A percentile compares a stretch with the other conserved stretches of the same genome.
phyloP scores from a whole-genome alignment of 345 rosid species.

The Lumnitzera racemosa region DNA sequence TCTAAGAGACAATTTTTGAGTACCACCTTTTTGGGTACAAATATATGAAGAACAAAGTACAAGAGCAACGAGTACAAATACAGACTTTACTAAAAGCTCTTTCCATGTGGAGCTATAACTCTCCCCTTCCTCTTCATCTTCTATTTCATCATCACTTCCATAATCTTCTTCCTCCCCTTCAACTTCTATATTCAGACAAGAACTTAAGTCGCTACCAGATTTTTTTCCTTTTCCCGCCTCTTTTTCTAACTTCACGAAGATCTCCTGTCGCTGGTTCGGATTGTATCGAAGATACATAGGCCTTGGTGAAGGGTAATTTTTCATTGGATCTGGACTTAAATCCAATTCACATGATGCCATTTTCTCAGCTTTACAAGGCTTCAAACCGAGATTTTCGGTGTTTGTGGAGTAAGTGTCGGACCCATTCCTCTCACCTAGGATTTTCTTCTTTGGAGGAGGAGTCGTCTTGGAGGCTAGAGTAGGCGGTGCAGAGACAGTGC shows the following conservation, averaged over 20 bases:
- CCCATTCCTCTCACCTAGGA: conserved; percentile 34
- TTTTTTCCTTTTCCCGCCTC: conserved; percentile 9
- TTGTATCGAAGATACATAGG: conserved; percentile 36
- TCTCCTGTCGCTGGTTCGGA: conserved; percentile 31
- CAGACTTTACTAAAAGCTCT: conserved; percentile 11
- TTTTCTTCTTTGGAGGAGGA: conserved; percentile 20
- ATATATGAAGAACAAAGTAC: conserved; percentile 21
- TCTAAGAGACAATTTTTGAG: too few species aligned
- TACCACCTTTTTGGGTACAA: conserved; percentile 8
- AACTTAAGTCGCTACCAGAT: conserved; percentile 7
- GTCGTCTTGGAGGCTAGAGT: not conserved
- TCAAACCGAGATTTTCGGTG: not conserved
- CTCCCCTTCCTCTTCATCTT: conserved; percentile 16
- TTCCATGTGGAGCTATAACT: conserved; percentile 21
- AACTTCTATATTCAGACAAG: not conserved
- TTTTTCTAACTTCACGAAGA: conserved; percentile 16
- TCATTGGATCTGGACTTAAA: conserved; percentile 18
- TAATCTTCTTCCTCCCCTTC: conserved; percentile 15
- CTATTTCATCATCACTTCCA: conserved; percentile 13
- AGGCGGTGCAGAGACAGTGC: too few species aligned
- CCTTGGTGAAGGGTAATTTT: conserved; percentile 31
- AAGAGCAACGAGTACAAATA: conserved; percentile 22
- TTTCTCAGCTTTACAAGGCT: not conserved
- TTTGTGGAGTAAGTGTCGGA: conserved; percentile 4
- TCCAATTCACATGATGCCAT: not conserved